Base-by-base conservation (phyloP, 1,284 basidiomycete species). In the Malassezia cuniculi region DNA sequence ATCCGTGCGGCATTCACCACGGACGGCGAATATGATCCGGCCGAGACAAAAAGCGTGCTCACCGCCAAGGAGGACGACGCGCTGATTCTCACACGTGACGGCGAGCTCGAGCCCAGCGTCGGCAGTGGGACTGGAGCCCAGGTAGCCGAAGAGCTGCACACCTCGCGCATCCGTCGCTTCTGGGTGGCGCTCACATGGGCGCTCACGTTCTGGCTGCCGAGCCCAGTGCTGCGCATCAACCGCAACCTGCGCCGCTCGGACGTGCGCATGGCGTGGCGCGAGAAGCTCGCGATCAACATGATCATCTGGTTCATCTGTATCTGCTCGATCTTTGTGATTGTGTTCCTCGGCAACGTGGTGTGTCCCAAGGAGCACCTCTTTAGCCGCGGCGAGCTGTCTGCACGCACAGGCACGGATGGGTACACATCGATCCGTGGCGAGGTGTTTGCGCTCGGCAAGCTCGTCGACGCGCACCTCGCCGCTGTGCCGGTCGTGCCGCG, bases 351-450 rank as follows among this genome's bases (percentile, higher is more conserved):
- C 20, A 71, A 76, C 41, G 68, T 95, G 46, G 94, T 97, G 69
- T 97, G 93, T 64, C 90, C 89, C 2, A 85, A 79, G 49, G 79
- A 94, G 64, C 82, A 94, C 65, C 82, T 97, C 42, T 95, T 80
- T 74, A 84, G 78, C 51, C 69, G 72, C 3, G 71, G 71, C 22
- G 90, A 97, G 66, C 71, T 97, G 29, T 71, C 76, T 3, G 73
- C 74, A 4, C 85, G 87, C 68, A 81, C 77, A 17, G 75, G 71
- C 48, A 72, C 76, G 52, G 79, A 82, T 39, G 81, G 84, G 22
- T 83, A 79, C 57, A 80, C 80, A 0, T 71, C 80, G 3, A 81
- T 97, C 48, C 79, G 86, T 3, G 89, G 93, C 9, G 90, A 97
- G 67, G 86, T 95, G 4, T 87, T 90, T 56, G 81, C 87, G 60